Evolutionary conservation across 1,284 basidiomycete genomes (phyloP).

Genomic region (Vanrija sp.): DNA sequence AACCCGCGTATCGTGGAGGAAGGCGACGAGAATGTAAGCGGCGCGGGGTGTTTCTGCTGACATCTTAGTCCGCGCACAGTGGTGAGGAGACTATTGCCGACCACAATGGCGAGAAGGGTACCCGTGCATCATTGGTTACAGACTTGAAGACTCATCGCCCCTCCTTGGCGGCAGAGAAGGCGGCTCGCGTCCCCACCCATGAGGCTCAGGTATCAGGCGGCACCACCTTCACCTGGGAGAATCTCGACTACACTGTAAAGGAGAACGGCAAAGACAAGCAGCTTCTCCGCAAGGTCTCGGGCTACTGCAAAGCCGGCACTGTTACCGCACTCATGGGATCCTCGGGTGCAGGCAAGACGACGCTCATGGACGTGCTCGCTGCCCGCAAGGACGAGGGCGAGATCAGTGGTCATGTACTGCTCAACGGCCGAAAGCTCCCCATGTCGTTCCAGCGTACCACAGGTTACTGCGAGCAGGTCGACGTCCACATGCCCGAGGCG

Average conservation of each 20-base stretch:
- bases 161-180: no score
- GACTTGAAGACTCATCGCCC: no score
- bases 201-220: no score
- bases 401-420: slow-evolving; percentile 48
- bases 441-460: slow-evolving; percentile 53
- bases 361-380: slow-evolving; percentile 50
- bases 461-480: slow-evolving; percentile 47
- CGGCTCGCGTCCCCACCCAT: no score
- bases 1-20: no score
- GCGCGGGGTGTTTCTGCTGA: no score
- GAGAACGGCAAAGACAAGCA: slow-evolving; percentile 33
- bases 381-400: slow-evolving; percentile 43
- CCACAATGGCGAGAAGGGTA: slow-evolving; percentile 6
- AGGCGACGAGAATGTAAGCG: no score
- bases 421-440: slow-evolving; percentile 51
- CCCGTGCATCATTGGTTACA: not conserved
- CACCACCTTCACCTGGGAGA: slow-evolving; percentile 47
- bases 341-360: slow-evolving; percentile 48
- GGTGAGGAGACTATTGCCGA: no score
- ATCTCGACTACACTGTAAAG: slow-evolving; percentile 50
- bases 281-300: slow-evolving; percentile 52
- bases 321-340: slow-evolving; percentile 52
- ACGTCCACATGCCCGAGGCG: slow-evolving; percentile 33
- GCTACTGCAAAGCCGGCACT: slow-evolving; percentile 53
- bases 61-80: no score